These are phyloP conservation scores for Penicillium psychrofluorescens DNA, from an alignment of 495 filamentous ascomycete genomes.

Conservation along the genomic window DNA sequence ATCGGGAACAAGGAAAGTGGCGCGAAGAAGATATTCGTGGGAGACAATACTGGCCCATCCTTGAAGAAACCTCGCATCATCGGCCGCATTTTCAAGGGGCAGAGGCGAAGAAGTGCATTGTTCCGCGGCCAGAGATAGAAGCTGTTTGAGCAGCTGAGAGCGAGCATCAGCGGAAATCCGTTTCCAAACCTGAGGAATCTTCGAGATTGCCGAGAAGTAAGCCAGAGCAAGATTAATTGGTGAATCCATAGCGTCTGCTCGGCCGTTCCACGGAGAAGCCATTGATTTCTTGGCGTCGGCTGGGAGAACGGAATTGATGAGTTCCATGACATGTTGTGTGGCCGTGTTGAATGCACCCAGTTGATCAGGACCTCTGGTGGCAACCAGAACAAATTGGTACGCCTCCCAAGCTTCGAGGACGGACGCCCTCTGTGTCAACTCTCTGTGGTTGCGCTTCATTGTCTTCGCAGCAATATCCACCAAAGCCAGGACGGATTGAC, in stretches of 20 bases:
- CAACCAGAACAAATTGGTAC: constrained; percentile 28
- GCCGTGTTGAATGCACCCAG: constrained; percentile 16
- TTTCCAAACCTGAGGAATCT: constrained; percentile 26
- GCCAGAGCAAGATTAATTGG: constrained; percentile 23
- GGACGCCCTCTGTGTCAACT: constrained; percentile 15
- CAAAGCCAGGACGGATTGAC: constrained; percentile 10
- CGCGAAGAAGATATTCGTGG: constrained; percentile 37
- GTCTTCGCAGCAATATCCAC: constrained; percentile 20
- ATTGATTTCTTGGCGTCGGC: constrained; percentile 22
- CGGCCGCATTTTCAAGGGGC: constrained; percentile 19
- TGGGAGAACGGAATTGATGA: constrained; percentile 21
- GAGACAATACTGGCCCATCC: constrained; percentile 37
- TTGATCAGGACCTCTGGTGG: constrained; percentile 16
- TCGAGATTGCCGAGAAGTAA: constrained; percentile 29
- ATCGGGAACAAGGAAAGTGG: constrained; percentile 27
- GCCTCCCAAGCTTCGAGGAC: constrained; percentile 35
- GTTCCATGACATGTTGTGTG: constrained; percentile 20
- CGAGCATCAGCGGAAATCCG: constrained; percentile 19
- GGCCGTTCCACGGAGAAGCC: constrained; percentile 33
- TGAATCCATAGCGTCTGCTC: constrained; percentile 26
- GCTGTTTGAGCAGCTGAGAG: constrained; percentile 24
- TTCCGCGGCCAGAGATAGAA: constrained; percentile 28
- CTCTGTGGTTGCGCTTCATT: constrained; percentile 26
- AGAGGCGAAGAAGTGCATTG: constrained; percentile 23
- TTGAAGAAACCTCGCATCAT: constrained; percentile 30